phyloP scores from a whole-genome alignment of 495 filamentous ascomycete species.

The Podospora pseudoanserina region DNA sequence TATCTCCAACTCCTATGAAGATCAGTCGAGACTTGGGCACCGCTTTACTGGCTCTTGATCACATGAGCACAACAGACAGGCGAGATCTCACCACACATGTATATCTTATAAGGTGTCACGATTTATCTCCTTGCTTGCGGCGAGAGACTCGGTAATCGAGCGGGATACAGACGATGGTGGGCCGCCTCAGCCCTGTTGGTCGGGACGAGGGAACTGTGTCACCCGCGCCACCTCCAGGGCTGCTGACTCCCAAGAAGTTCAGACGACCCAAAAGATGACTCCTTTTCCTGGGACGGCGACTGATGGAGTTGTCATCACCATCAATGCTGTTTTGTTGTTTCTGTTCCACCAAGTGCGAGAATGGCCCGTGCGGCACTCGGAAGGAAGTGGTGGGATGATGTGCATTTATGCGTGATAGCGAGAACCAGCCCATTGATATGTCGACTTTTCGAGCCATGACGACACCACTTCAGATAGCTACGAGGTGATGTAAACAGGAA shows the following conservation, averaged over 20 bases:
- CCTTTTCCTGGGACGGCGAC: neutral
- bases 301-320: neutral
- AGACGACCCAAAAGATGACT: neutral
- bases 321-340: neutral
- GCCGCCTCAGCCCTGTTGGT: neutral
- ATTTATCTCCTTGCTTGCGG: neutral
- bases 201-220: constrained; percentile 2
- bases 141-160: neutral
- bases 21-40: neutral
- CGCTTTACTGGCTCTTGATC: neutral
- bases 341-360: neutral
- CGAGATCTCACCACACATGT: neutral
- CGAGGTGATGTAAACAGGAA: neutral
- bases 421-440: neutral
- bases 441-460: neutral
- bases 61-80: neutral
- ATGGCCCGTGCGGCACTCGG: neutral
- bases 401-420: neutral
- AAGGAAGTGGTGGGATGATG: neutral
- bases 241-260: neutral
- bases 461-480: neutral
- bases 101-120: neutral
- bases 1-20: neutral
- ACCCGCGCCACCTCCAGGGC: neutral
- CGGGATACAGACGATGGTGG: neutral